phyloP scores from a whole-genome alignment of 768 basidiomycete genomes.

The Dioszegia hungarica region DNA sequence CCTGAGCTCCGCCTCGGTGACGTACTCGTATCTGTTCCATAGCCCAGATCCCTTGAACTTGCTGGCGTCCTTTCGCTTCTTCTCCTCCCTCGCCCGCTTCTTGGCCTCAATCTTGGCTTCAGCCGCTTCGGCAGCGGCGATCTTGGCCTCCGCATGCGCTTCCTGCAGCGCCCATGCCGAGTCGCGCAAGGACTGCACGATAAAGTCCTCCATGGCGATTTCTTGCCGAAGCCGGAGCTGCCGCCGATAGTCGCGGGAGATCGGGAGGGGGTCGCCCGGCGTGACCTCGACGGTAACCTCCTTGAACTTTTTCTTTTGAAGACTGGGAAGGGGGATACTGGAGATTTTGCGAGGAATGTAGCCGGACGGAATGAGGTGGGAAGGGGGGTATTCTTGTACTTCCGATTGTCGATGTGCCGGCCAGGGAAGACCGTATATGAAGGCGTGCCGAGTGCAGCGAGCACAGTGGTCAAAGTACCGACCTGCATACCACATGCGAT shows the following conservation, averaged over 20 bases:
- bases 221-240: constrained; percentile 5
- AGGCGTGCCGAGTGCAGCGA: constrained; percentile 36
- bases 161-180: constrained; percentile 27
- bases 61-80: constrained; percentile 15
- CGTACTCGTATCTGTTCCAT: constrained; percentile 35
- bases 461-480: constrained; percentile 40
- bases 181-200: constrained; percentile 24
- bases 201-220: constrained; percentile 27
- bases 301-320: constrained; percentile 28
- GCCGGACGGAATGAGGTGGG: constrained; percentile 33
- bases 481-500: constrained; percentile 32
- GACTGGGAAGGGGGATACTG: constrained; percentile 28
- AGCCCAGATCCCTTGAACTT: constrained; percentile 37
- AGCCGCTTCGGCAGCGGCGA: constrained; percentile 10
- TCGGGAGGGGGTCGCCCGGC: not conserved
- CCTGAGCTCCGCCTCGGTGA: constrained; percentile 24
- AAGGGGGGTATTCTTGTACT: constrained; percentile 40
- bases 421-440: constrained; percentile 39
- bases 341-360: constrained; percentile 29
- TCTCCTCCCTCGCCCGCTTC: constrained; percentile 18
- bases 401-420: constrained; percentile 32
- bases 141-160: constrained; percentile 12
- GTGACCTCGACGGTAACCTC: constrained; percentile 10
- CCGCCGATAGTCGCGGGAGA: not conserved
- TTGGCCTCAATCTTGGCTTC: constrained; percentile 17